A percentile compares a stretch with the other conserved stretches of the same genome.
Conservation (phyloP, 495 filamentous ascomycete genomes). For the Penicillium bialowiezense region DNA sequence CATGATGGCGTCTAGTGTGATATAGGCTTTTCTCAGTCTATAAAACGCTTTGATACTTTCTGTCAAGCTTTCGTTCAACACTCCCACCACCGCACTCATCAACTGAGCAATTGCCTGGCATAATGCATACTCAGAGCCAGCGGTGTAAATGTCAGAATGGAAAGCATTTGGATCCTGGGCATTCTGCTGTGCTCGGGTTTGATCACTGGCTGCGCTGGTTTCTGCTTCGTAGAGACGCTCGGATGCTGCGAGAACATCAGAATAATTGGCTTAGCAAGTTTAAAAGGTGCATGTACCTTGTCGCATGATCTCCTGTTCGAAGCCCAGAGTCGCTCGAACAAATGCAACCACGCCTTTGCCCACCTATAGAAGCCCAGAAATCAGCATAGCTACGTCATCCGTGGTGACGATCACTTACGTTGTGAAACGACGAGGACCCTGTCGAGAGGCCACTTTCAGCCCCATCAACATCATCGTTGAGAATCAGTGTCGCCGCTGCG, state of each 20-base stretch:
- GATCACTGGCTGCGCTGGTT: slow-evolving; percentile 69
- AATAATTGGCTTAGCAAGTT: neutral
- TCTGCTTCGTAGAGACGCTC: slow-evolving; percentile 76
- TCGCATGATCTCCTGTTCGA: slow-evolving; percentile 92
- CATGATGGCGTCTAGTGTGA: slow-evolving; percentile 74
- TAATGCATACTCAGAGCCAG: slow-evolving; percentile 82
- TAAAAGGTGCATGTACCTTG: slow-evolving; percentile 52
- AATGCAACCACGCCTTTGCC: slow-evolving; percentile 80
- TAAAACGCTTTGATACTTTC: slow-evolving; percentile 92
- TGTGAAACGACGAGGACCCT: slow-evolving; percentile 85
- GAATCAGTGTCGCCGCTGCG: slow-evolving; percentile 62
- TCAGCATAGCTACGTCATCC: slow-evolving; percentile 15
- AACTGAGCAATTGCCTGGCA: slow-evolving; percentile 78
- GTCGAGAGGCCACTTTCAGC: slow-evolving; percentile 73
- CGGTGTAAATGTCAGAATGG: slow-evolving; percentile 66
- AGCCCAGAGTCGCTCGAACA: slow-evolving; percentile 81
- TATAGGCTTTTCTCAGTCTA: slow-evolving; percentile 85
- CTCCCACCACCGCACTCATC: slow-evolving; percentile 83
- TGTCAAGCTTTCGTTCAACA: slow-evolving; percentile 89
- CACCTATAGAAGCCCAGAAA: slow-evolving; percentile 45
- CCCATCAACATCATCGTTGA: slow-evolving; percentile 89
- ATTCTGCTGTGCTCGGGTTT: slow-evolving; percentile 63
- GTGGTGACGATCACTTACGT: slow-evolving; percentile 43
- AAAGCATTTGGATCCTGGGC: slow-evolving; percentile 45
- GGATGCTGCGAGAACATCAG: slow-evolving; percentile 51